A percentile compares a stretch with the other conserved stretches of the same genome.
Conservation (phyloP, 192 early-diverging fungal species). For the Entrophospora sp. region DNA sequence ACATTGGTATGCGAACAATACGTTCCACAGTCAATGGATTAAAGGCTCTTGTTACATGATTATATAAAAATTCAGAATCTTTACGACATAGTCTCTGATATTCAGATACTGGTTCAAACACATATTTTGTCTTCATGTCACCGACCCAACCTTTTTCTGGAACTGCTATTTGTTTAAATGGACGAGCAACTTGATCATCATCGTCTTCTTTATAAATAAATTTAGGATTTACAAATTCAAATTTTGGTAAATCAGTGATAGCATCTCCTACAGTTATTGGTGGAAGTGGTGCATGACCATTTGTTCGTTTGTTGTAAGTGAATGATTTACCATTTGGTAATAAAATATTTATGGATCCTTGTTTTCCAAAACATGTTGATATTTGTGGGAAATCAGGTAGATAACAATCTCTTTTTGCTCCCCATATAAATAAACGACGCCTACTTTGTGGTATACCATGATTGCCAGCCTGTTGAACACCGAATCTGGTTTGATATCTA, state of each 20-base stretch:
- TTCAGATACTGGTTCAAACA: slow-evolving; percentile 35
- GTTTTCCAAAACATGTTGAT: slow-evolving; percentile 40
- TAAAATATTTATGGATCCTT: slow-evolving; percentile 30
- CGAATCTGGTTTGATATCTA: slow-evolving; percentile 53
- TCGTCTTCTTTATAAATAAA: slow-evolving; percentile 31
- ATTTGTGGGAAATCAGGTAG: slow-evolving; percentile 54
- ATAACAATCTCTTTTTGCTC: slow-evolving; percentile 37
- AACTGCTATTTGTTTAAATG: slow-evolving; percentile 8
- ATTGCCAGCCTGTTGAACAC: slow-evolving; percentile 55
- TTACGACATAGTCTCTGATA: slow-evolving; percentile 41
- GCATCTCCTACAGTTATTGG: slow-evolving; percentile 53
- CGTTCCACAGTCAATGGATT: slow-evolving; percentile 42
- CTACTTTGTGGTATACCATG: slow-evolving; percentile 57
- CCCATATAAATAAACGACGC: slow-evolving; percentile 60
- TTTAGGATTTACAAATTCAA: slow-evolving; percentile 54
- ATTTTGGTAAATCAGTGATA: slow-evolving; percentile 59
- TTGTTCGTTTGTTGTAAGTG: slow-evolving; percentile 31
- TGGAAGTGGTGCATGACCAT: slow-evolving; percentile 45
- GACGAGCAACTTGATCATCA: slow-evolving; percentile 19
- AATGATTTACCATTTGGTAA: slow-evolving; percentile 36
- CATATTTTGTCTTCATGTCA: slow-evolving; percentile 32
- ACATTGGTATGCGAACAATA: slow-evolving; percentile 38
- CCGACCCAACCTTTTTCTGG: slow-evolving; percentile 32
- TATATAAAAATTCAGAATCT: slow-evolving; percentile 28
- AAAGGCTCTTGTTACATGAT: slow-evolving; percentile 43